Evolutionary conservation across 208 protist species (phyloP), one percentile per base, ranked within the genome.

Genomic region (Crithidia bombi): DNA sequence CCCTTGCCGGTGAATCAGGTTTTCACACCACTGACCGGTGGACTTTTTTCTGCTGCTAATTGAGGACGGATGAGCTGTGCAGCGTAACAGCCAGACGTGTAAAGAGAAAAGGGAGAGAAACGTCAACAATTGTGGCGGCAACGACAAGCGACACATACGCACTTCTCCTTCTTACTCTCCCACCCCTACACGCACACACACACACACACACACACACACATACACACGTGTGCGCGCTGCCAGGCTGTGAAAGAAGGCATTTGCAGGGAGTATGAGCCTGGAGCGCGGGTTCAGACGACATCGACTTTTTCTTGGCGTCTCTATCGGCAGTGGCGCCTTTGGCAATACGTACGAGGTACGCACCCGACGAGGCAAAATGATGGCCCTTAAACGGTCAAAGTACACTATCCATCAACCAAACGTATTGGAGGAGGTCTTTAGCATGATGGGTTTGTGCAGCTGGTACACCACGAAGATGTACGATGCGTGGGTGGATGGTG

Each of bases 331-430:
- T 46, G 82, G 82, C n/a, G 39, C 76, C 14, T 91, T 85, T 64
- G 86, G 86, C 4, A 69, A 81, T 52, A 66, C 70, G 4, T 83
- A 85, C 33, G 69, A 83, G 33, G 77, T 88, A 14, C 41, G 79
- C 30, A 36, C 86, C 44, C 25, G 6, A 7, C 10, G 26, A 0
- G 67, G 67, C 11, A 15, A 30, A 19, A 38, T 54, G 10, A 69
- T 81, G 30, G 89, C 90, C 5, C 73, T 94, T 12, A 94, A 94
- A 75, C 76, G 76, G 11, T 82, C 66, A n/a, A 78, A 76, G 12
- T n/a, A 14, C 3, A 46, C 49, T 23, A 58, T 79, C 41, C 52
- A 64, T n/a, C 25, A 54, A 15, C 32, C 43, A 2, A 35, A 41
- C 28, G 19, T 49, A 15, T 30, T 90, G 15, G 65, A 81, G 32